Conservation (phyloP, 257 asterid genomes). For the Misopates orontium region DNA sequence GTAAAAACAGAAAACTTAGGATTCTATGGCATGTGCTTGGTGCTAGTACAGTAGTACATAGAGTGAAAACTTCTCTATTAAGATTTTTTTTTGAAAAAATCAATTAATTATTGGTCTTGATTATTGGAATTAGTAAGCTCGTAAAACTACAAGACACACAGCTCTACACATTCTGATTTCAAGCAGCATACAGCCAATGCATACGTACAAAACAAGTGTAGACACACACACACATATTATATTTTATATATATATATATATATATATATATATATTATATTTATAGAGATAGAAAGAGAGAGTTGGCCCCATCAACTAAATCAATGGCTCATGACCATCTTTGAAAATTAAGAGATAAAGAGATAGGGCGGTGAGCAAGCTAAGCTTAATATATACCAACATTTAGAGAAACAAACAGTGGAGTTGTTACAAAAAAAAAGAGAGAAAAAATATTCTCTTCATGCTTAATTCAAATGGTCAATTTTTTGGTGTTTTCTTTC, state of each 20-base stretch:
- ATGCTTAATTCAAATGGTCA: conserved; percentile 37
- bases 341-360: conserved; percentile 63
- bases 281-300: conserved; percentile 19
- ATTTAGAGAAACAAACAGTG: conserved; percentile 20
- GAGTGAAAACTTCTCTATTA: too few relatives aligned
- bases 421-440: conserved; percentile 43
- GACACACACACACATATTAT: too few relatives aligned
- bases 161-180: conserved; percentile 74
- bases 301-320: conserved; percentile 46
- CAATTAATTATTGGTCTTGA: conserved; percentile 33
- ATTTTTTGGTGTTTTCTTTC: conserved; percentile 51
- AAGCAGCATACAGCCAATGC: conserved; percentile 87
- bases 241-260: conserved; percentile 13
- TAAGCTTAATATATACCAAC: conserved; percentile 25
- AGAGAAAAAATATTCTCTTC: conserved; percentile 54
- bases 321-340: conserved; percentile 81
- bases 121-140: conserved; percentile 50
- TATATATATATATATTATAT: neutral
- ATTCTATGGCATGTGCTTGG: too few relatives aligned
- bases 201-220: conserved; percentile 37
- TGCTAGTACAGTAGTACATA: too few relatives aligned
- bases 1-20: neutral
- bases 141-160: conserved; percentile 69
- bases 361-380: conserved; percentile 37
- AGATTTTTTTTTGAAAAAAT: too few relatives aligned